Evolutionary conservation across 2,329 filamentous ascomycete species (phyloP), one percentile per base, ranked within the genome.

Genomic region (Fusarium sp.): DNA sequence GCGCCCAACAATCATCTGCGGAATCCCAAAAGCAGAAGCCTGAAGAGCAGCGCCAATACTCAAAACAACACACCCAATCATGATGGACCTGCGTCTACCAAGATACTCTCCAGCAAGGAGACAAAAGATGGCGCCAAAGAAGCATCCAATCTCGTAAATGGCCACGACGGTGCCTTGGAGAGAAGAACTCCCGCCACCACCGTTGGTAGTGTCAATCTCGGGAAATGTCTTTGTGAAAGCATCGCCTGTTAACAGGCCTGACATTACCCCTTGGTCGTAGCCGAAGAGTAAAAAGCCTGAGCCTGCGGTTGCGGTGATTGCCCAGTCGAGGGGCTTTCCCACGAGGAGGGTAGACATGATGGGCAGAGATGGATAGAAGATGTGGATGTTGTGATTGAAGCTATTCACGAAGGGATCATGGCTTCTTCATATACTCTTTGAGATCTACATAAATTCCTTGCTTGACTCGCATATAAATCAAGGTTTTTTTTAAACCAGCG

Each of bases 81-180:
- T 73, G 68, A 79, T 87, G 78, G 69, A 83, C 77, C 67, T 80
- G 64, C 72, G 81, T 69, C 87, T 82, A 23, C 87, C 87, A 13
- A 88, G 75, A 27, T 74, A 79, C 71, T 88, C 86, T 11, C 86
- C 86, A 8, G 84, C 82, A 67, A 77, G 78, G 64, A 80, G 76
- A 32, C 79, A 81, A 64, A 83, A 80, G 64, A 87, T 81, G 50
- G 86, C 83, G 37, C 86, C 85, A 18, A 86, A 80, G 76, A 87
- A 86, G 70, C 85, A 87, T 2, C 87, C 87, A 25, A 87, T 80
- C 68, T 86, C 84, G 66, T 86, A 86, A n/a, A 86, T 84, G 27
- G 85, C 84, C 23, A 85, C 83, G 1, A 86, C 84, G 32, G 83
- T 85, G 23, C 85, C 85, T 73, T 87, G 85, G 9, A 86, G 75